Evolutionary conservation across 257 asterid species (phyloP), one percentile per base, ranked within the genome.

Genomic region (Mitragyna speciosa): DNA sequence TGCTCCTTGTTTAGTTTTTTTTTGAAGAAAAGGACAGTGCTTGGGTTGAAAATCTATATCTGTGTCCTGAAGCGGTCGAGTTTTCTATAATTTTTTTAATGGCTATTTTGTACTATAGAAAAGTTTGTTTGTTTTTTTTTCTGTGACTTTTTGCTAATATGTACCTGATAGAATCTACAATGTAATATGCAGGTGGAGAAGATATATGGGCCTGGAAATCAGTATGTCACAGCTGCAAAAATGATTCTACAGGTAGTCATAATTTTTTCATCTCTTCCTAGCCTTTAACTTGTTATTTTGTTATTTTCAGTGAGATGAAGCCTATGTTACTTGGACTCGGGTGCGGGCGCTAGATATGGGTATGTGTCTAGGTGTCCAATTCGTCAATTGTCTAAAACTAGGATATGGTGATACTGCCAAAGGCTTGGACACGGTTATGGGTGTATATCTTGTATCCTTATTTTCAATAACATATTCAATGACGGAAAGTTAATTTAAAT

Each of bases 201-300:
- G 91, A 88, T 95, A 83, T 92, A 85, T 84, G 99, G 99, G 82
- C 99, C 98, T 80, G 98, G 99, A 85, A 95, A 95, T 82, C 98
- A 95, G 91, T 95, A 91, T 87, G 99, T 95, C 76, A 95, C 98
- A 0, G 98, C 99, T 59, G 99, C 97, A 64, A 95, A 95, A 90
- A 93, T 95, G 99, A 89, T 95, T 87, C 96, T 95, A 79, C 97
- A 93, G 93, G 97, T 93, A 85, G 74, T 78, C 73, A 75, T 69
- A 49, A 47, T 36, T 41, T 73, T 43, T 47, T 17, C 39, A 26
- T 65, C 22, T 39, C 19, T 7, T 12, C 52, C 17, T 30, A 19
- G 33, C 52, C 63, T 66, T 8, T 33, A n/a, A 33, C 39, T 47
- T 51, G 10, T 72, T 72, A 31, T 64, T 45, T 45, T 19, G 11